Evolutionary conservation across 257 asterid species (phyloP), one percentile per base, ranked within the genome.

Genomic region (Capsicum chinense): DNA sequence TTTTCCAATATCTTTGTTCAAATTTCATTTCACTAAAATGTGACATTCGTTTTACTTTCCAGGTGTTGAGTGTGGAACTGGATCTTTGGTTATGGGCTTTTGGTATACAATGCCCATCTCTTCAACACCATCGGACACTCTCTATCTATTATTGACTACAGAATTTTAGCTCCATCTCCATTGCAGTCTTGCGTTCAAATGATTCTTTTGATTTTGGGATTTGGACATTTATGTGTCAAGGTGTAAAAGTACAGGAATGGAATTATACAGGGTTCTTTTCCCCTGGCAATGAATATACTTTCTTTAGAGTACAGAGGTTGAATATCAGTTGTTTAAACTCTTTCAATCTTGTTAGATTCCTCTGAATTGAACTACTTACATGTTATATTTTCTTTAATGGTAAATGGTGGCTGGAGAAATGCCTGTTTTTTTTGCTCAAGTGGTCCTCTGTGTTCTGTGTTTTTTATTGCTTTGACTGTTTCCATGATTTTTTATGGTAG

Each of bases 1-100:
- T 3, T 69, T 37, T 68, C 54, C 50, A 64, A 35, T 37, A 67
- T 62, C 14, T 21, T 26, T 52, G 21, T 21, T 76, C 52, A 47
- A 52, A 26, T 76, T 37, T 52, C 21, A 26, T 7, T 76, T 54
- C 63, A 52, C 48, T 7, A 50, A 76, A 48, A 37, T 82, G 84
- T 84, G 85, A 86, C 81, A 69, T 68, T 64, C 39, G 56, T 79
- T 71, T 21, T 86, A 54, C 79, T 21, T 12, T 89, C 81, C 97
- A 96, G 99, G 97, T 96, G 84, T 85, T 93, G 89, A 97, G 99
- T 79, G 97, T 91, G 87, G 98, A 97, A 87, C 88, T 95, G 93
- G 98, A 97, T 91, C 97, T 97, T 56, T 97, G 98, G 99, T 86
- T 97, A 64, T 93, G 98, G 98, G 93, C 99, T 50, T 91, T 91